Percentiles rank a stretch among this genome's conserved stretches.
Conservation (phyloP, 805 yeast genomes). For the Yarrowia sp. region DNA sequence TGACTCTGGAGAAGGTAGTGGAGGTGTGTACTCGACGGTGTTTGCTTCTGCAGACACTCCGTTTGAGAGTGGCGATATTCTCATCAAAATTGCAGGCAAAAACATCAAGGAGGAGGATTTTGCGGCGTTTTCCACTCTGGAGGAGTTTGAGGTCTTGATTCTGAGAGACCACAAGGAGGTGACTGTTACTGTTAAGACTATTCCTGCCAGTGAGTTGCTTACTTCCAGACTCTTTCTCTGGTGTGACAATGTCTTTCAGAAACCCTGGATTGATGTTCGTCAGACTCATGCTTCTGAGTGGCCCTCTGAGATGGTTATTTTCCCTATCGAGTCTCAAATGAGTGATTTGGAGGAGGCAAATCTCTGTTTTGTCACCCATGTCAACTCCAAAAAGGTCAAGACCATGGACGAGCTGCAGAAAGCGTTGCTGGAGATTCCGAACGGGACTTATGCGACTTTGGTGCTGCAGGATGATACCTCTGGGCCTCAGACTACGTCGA, state of each 20-base stretch:
- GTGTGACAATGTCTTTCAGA: slow-evolving; percentile 77
- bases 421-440: slow-evolving; percentile 63
- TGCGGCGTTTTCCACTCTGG: slow-evolving; percentile 46
- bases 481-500: slow-evolving; percentile 75
- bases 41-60: slow-evolving; percentile 58
- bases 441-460: slow-evolving; percentile 71
- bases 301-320: slow-evolving; percentile 65
- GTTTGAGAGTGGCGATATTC: slow-evolving; percentile 61
- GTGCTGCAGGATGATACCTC: slow-evolving; percentile 78
- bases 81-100: slow-evolving; percentile 61
- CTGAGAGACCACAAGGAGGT: slow-evolving; percentile 66
- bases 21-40: slow-evolving; percentile 6
- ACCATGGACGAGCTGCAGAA: slow-evolving; percentile 62
- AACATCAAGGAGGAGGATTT: slow-evolving; percentile 65
- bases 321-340: slow-evolving; percentile 60
- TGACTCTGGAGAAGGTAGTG: neutral
- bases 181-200: slow-evolving; percentile 60
- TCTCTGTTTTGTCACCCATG: slow-evolving; percentile 75
- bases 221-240: slow-evolving; percentile 69
- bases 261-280: slow-evolving; percentile 84
- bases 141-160: slow-evolving; percentile 52
- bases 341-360: slow-evolving; percentile 79
- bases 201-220: slow-evolving; percentile 51
- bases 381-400: slow-evolving; percentile 68
- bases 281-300: slow-evolving; percentile 64